Conservation (phyloP, 257 asterid genomes). For the Gardenia jasminoides region DNA sequence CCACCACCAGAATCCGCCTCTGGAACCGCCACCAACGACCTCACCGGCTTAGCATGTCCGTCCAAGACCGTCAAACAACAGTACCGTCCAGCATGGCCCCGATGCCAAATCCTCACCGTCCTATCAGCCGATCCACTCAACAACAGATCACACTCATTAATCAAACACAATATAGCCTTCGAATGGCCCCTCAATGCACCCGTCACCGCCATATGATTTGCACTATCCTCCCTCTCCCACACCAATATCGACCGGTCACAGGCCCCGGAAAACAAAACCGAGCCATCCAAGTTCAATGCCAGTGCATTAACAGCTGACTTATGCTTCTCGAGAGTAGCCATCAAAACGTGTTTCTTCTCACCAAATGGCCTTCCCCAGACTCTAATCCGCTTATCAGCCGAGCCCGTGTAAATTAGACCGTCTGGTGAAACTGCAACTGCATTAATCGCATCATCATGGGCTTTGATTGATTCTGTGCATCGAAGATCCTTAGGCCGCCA, state of each 20-base stretch:
- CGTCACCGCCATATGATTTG: slow-evolving; percentile 65
- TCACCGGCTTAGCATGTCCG: slow-evolving; percentile 75
- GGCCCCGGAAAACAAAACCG: slow-evolving; percentile 76
- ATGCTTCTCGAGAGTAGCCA: slow-evolving; percentile 71
- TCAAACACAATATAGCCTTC: slow-evolving; percentile 63
- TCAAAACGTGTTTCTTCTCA: slow-evolving; percentile 31
- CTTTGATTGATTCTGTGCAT: slow-evolving; percentile 51
- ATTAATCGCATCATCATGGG: slow-evolving; percentile 31
- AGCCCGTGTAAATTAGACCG: slow-evolving; percentile 69
- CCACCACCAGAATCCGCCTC: slow-evolving; percentile 26
- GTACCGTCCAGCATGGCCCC: slow-evolving; percentile 50
- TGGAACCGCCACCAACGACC: slow-evolving; percentile 51
- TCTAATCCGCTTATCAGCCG: slow-evolving; percentile 64
- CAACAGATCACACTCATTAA: slow-evolving; percentile 50
- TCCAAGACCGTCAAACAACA: slow-evolving; percentile 68
- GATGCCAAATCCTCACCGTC: slow-evolving; percentile 82
- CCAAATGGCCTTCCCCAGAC: slow-evolving; percentile 58
- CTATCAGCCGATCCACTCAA: slow-evolving; percentile 86
- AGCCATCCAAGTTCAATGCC: slow-evolving; percentile 54
- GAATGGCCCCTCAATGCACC: slow-evolving; percentile 84
- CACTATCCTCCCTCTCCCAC: slow-evolving; percentile 91
- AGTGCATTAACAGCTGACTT: slow-evolving; percentile 81
- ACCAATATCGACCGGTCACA: slow-evolving; percentile 83
- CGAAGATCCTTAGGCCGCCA: slow-evolving; percentile 40
- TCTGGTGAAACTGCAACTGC: slow-evolving; percentile 46